Base-by-base conservation (phyloP, 2,329 filamentous ascomycete genomes). In the Sphaceloma murrayae region DNA sequence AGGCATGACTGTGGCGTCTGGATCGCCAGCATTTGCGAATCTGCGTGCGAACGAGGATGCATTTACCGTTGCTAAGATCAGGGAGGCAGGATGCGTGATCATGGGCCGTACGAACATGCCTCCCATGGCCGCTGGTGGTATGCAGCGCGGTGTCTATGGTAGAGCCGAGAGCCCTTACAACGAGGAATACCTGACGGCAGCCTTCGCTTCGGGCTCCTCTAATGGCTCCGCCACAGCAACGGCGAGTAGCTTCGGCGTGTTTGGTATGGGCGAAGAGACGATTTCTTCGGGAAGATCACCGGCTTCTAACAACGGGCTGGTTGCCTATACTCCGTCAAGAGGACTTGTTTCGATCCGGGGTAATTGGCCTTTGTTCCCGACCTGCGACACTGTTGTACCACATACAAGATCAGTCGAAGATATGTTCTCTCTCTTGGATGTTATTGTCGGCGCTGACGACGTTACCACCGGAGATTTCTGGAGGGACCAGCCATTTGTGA, bases 31-130 rank as follows among this genome's bases (percentile, higher is more conserved):
- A 0, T 73, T 78, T 44, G 53, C 65, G 22, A 53, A 68, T 5
- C 53, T 78, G 0, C 51, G 70, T 2, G 66, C 75, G 0, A 68
- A 63, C 5, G 65, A 72, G 33, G 73, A 78, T 54, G 70, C 73
- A 1, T 69, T 68, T 2, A 67, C 69, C 4, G 72, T 73, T 0
- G 51, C 63, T 8, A 57, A 60, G 7, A 58, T 78, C 4, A 62
- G 67, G 3, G 59, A 65, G 19, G 69, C 70, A 1, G 73, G 73
- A 1, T 70, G 66, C 0, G 59, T 76, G 1, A 55, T 74, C 14
- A 59, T 76, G 0, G 75, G 75, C 0, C 66, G 68, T 33, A 76
- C 75, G 0, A 79, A 78, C 46, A 75, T 77, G 68, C 74, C 71
- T 0, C 69, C 74, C 0, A 75, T 77, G 72, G 74, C 74, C 8